A percentile compares a stretch with the other conserved stretches of the same genome.
Conservation (phyloP, 2,329 filamentous ascomycete genomes). For the Monilinia vaccinii-corymbosi region DNA sequence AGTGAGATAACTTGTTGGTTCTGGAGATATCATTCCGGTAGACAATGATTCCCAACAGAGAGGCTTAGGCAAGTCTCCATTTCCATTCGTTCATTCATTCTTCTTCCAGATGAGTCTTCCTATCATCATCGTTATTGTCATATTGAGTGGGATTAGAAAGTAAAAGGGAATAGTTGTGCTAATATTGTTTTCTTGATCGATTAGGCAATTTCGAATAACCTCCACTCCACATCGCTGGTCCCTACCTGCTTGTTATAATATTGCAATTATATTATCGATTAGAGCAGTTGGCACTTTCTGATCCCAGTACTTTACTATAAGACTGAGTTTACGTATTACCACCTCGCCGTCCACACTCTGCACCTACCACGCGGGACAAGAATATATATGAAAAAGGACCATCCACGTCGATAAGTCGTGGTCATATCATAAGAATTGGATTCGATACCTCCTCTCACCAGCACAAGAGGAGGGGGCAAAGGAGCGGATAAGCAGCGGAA, state of each 20-base stretch:
- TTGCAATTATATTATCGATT: not conserved
- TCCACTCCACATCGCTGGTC: not conserved
- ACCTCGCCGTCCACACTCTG: not conserved
- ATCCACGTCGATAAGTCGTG: not conserved
- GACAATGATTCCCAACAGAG: not conserved
- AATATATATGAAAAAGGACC: not conserved
- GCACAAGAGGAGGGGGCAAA: not conserved
- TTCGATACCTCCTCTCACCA: not conserved
- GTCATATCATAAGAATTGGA: not conserved
- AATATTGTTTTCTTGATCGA: constrained; percentile 1
- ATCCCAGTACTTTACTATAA: not conserved
- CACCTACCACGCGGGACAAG: not conserved
- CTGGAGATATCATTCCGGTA: not conserved
- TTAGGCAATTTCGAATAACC: constrained; percentile 1
- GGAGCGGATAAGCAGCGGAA: not conserved
- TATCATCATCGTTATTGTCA: not conserved
- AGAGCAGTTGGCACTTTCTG: constrained; percentile 1
- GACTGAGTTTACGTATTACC: not conserved
- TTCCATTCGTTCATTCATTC: not conserved
- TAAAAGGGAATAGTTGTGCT: not conserved
- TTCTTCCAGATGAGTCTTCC: not conserved
- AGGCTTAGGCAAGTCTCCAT: constrained; percentile 3
- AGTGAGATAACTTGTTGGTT: not conserved
- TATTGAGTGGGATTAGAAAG: not conserved
- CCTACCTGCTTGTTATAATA: not conserved